Conservation (phyloP, 352 stramenopile genomes). For the Globisporangium cederbergense region DNA sequence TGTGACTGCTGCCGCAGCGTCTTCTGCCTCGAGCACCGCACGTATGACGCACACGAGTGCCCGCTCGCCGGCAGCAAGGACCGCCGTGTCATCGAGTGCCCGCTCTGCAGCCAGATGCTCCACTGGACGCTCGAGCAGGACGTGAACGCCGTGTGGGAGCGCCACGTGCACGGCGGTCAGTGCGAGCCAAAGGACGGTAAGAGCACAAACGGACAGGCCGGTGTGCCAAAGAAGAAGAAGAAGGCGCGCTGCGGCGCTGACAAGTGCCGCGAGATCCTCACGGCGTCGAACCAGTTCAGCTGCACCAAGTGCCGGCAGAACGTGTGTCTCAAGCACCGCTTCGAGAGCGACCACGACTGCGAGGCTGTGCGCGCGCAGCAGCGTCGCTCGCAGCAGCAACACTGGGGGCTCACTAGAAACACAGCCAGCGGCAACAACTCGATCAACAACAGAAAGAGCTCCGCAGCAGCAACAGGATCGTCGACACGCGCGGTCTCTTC, state of each 20-base stretch:
- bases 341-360: slow-evolving; percentile 71
- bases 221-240: slow-evolving; percentile 43
- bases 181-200: slow-evolving; percentile 26
- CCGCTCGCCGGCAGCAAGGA: slow-evolving; percentile 58
- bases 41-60: slow-evolving; percentile 72
- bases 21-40: slow-evolving; percentile 85
- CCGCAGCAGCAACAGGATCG: slow-evolving; percentile 5
- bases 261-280: slow-evolving; percentile 55
- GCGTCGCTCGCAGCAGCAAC: slow-evolving; percentile 41
- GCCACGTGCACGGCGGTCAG: slow-evolving; percentile 55
- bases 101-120: slow-evolving; percentile 62
- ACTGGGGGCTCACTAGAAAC: slow-evolving; percentile 29
- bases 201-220: slow-evolving; percentile 7
- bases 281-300: slow-evolving; percentile 68
- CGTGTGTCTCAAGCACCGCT: slow-evolving; percentile 77
- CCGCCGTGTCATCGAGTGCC: slow-evolving; percentile 66
- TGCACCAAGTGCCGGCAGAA: slow-evolving; percentile 64
- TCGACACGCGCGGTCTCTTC: not conserved
- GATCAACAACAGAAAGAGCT: slow-evolving; percentile 13
- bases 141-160: slow-evolving; percentile 70
- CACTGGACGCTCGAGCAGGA: slow-evolving; percentile 72
- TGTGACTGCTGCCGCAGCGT: slow-evolving; percentile 80
- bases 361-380: slow-evolving; percentile 28
- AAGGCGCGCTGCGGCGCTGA: slow-evolving; percentile 66
- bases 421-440: slow-evolving; percentile 3